Percentiles rank a stretch among this genome's conserved stretches.
Evolutionary conservation across 768 basidiomycete species (phyloP).

Genomic region (Kwoniella heveanensis): DNA sequence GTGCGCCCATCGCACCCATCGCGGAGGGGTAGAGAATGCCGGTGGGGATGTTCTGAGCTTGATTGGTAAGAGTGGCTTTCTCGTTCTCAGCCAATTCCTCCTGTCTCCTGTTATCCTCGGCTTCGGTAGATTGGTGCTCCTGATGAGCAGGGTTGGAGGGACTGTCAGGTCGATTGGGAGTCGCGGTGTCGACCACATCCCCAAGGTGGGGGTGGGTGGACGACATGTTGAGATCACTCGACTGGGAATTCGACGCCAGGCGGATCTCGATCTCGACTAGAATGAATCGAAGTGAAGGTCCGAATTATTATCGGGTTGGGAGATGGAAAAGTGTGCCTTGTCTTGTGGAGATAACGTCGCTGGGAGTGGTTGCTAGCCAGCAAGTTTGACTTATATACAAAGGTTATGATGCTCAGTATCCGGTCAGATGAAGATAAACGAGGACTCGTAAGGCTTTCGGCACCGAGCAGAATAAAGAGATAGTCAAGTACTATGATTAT

Average conservation of each 20-base stretch:
- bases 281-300: no score
- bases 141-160: constrained; percentile 16
- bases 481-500: no score
- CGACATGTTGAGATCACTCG: constrained; percentile 14
- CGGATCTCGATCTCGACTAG: no score
- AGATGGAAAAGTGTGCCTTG: no score
- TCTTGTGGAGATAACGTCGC: no score
- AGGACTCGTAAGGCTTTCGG: not conserved
- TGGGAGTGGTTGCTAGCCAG: no score
- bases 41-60: constrained; percentile 13
- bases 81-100: constrained; percentile 2
- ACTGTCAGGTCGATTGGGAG: constrained; percentile 11
- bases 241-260: no score
- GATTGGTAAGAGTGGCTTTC: constrained; percentile 5
- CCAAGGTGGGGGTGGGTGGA: not conserved
- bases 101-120: not conserved
- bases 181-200: constrained; percentile 7
- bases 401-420: not conserved
- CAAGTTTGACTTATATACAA: no score
- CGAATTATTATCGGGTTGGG: no score
- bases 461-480: not conserved
- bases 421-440: not conserved
- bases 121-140: not conserved
- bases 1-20: constrained; percentile 18
- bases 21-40: constrained; percentile 30